phyloP scores from a whole-genome alignment of 73 alveolate genomes.

The Urostyla sp. region DNA sequence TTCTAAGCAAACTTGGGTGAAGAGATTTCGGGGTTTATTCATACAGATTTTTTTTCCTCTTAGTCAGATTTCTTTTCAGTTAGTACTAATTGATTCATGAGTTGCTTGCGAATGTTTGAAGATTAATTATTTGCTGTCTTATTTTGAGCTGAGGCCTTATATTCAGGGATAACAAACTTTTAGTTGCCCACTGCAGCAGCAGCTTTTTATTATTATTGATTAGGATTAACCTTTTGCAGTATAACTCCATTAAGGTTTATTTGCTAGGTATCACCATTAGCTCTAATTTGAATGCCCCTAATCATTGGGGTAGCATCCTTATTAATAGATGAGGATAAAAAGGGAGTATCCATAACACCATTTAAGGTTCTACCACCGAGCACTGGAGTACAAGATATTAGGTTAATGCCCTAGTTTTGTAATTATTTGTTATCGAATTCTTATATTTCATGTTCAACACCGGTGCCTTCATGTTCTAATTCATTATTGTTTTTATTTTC shows the following conservation, averaged over 20 bases:
- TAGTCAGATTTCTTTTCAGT: no score
- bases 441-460: not conserved
- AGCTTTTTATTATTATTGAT: not conserved
- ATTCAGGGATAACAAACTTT: no score
- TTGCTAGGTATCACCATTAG: conserved; percentile 29
- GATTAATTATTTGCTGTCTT: no score
- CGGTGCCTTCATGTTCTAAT: not conserved
- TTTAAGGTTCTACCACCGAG: conserved; percentile 60
- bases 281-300: conserved; percentile 23
- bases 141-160: no score
- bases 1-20: no score
- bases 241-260: not conserved
- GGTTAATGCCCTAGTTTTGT: conserved; percentile 46
- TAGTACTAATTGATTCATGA: no score
- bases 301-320: conserved; percentile 43
- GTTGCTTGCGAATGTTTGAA: no score
- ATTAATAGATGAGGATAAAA: not conserved
- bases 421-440: not conserved
- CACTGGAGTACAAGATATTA: conserved; percentile 66
- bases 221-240: not conserved
- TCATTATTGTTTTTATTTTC: conserved; percentile 36
- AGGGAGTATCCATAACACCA: conserved; percentile 32
- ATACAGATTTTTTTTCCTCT: no score
- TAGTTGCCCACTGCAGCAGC: no score
- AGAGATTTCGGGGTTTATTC: no score